Evolutionary conservation across 345 rosid genomes (phyloP), one percentile per base, ranked within the genome.

Genomic region (Chamaenerion angustifolium): DNA sequence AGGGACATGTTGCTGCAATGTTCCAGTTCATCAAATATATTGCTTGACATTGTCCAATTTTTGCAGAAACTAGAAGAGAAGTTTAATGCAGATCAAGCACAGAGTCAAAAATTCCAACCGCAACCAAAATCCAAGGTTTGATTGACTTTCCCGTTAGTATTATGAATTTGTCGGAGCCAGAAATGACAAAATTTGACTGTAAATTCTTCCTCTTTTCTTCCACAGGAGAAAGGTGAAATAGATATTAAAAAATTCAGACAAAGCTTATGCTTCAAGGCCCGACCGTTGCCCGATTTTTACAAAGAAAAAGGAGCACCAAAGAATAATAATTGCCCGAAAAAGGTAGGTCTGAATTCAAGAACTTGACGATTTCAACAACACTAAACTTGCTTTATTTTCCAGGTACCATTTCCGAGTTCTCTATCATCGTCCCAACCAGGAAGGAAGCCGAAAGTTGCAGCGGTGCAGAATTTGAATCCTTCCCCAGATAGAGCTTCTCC

Each of bases 11-110:
- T 21, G 25, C 4, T 21, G 25, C 25, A 21, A 4, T 21, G 4
- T 21, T 21, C 25, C 25, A 4, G 25, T 21, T 21, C 25, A 21
- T 21, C 2, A 21, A 4, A 21, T 2, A 25, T 16, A 23, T 31
- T 8, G 37, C 12, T 51, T 51, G 14, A 16, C 55, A 17, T 21
- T 12, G 12, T 8, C 45, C 5, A 44, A 19, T 42, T 18, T 14
- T 18, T 60, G 52, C 75, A 86, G 96, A 90, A 76, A 72, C 94
- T 90, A 31, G 95, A 83, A 70, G 98, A 81, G 72, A 90, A 78
- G 68, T 90, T 86, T 69, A 83, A 86, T 64, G 75, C 65, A 10
- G 59, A 66, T 46, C 80, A 79, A 55, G 27, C 56, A 50, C 60
- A 77, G 59, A 71, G 5, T 31, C 37, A 31, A 31, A 31, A 74